Conservation (phyloP, 2,329 filamentous ascomycete genomes). For the Penicillium crustosum region DNA sequence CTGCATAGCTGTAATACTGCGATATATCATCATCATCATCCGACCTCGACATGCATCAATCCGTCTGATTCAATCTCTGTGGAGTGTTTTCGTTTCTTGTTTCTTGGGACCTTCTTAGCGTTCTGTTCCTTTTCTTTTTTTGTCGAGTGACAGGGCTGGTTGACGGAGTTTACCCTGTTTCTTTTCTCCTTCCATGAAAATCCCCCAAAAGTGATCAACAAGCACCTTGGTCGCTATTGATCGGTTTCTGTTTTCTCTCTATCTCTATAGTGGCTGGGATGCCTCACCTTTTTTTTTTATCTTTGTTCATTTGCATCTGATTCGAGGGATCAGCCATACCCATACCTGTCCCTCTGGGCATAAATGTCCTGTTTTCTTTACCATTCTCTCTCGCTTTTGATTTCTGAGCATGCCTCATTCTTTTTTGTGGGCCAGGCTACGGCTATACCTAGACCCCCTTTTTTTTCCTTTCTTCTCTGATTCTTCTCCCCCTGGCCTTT, state of each 20-base stretch:
- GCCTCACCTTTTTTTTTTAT: constrained; percentile 8
- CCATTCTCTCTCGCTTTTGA: constrained; percentile 13
- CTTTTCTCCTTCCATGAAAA: constrained; percentile 15
- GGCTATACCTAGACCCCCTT: constrained; percentile 23
- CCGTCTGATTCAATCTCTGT: constrained; percentile 18
- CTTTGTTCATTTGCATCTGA: constrained; percentile 30
- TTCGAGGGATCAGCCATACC: constrained; percentile 27
- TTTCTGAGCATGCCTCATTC: constrained; percentile 9
- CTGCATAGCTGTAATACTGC: constrained; percentile 22
- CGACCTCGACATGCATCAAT: constrained; percentile 17
- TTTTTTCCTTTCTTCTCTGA: constrained; percentile 13
- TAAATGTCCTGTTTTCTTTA: constrained; percentile 17
- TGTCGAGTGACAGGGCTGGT: constrained; percentile 29
- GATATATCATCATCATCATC: constrained; percentile 19
- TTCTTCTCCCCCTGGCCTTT: constrained; percentile 4
- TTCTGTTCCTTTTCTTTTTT: constrained; percentile 24
- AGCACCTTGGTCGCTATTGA: constrained; percentile 21
- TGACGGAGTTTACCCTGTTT: constrained; percentile 30
- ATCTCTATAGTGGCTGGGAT: constrained; percentile 11
- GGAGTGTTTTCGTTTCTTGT: constrained; percentile 18
- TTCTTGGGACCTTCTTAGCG: constrained; percentile 30
- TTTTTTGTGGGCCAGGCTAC: constrained; percentile 24
- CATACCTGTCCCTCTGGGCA: constrained; percentile 20
- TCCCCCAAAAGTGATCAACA: constrained; percentile 28
- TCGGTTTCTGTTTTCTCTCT: constrained; percentile 14